A percentile compares a stretch with the other conserved stretches of the same genome.
These are phyloP conservation scores for Adansonia madagascariensis DNA, from an alignment of 441 rosid species.

Conservation along the genomic window DNA sequence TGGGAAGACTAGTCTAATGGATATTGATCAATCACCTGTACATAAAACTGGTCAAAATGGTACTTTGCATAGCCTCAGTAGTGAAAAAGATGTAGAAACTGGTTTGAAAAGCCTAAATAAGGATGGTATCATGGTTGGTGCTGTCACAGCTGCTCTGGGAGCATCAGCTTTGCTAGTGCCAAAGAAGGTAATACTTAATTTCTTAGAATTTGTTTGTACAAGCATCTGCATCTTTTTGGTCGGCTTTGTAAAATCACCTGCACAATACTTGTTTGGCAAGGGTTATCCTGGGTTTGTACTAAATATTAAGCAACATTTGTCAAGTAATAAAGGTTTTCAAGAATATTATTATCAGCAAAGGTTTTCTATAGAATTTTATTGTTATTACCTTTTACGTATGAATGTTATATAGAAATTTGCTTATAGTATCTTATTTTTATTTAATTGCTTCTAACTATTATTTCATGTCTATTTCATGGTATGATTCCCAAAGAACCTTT, in stretches of 20 bases:
- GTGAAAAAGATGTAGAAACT: conserved; percentile 38
- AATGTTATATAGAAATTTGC: neutral
- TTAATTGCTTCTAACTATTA: neutral
- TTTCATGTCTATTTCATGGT: neutral
- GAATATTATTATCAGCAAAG: neutral
- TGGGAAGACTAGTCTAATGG: conserved; percentile 29
- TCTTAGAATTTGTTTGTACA: neutral
- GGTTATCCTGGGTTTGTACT: neutral
- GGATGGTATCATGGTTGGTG: conserved; percentile 78
- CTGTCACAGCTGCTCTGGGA: conserved; percentile 91
- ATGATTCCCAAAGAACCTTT: too few relatives aligned
- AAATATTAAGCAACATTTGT: neutral
- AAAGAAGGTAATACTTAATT: conserved; percentile 30
- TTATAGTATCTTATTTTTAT: neutral
- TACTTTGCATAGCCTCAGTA: conserved; percentile 31
- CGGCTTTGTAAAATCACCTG: conserved; percentile 10
- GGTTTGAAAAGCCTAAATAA: conserved; percentile 42
- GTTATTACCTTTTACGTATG: neutral
- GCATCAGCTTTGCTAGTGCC: conserved; percentile 74
- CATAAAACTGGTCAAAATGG: conserved; percentile 36
- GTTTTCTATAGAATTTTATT: neutral
- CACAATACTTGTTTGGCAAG: neutral
- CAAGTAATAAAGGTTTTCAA: conserved; percentile 11
- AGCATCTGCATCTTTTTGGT: neutral
- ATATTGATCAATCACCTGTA: conserved; percentile 31